These are phyloP conservation scores for Metarhizium brunneum DNA, from an alignment of 2,329 filamentous ascomycete species.

Conservation along the genomic window DNA sequence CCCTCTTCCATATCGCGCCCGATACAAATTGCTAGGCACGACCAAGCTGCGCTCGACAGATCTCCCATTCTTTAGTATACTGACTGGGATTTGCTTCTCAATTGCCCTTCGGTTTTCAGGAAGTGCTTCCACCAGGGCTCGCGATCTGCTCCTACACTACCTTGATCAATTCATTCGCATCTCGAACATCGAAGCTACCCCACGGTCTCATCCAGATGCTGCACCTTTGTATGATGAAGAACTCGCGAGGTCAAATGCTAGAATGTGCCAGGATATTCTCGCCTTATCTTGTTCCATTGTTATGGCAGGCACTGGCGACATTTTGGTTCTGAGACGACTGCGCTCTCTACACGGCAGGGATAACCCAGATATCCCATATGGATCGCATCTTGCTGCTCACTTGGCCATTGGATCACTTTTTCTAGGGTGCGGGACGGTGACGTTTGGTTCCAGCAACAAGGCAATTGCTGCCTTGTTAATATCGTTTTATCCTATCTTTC, in stretches of 20 bases:
- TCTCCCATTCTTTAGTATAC: constrained; percentile 85
- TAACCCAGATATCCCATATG: constrained; percentile 77
- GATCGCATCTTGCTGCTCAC: constrained; percentile 86
- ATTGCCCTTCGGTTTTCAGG: constrained; percentile 67
- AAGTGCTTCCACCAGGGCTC: constrained; percentile 58
- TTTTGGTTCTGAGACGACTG: constrained; percentile 74
- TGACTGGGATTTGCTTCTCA: constrained; percentile 80
- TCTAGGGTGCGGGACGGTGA: constrained; percentile 84
- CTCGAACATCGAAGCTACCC: constrained; percentile 43
- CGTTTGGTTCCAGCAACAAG: constrained; percentile 79
- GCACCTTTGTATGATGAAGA: constrained; percentile 66
- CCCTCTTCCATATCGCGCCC: constrained; percentile 56
- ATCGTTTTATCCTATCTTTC: constrained; percentile 91
- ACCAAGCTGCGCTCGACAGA: constrained; percentile 66
- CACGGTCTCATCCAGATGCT: constrained; percentile 18
- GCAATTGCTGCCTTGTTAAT: constrained; percentile 80
- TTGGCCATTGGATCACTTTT: constrained; percentile 88
- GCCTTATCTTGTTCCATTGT: constrained; percentile 76
- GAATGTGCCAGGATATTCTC: constrained; percentile 85
- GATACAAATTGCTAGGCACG: constrained; percentile 50
- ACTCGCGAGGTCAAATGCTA: constrained; percentile 70
- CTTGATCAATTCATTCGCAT: constrained; percentile 81
- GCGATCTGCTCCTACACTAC: constrained; percentile 75
- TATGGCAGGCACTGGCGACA: constrained; percentile 92
- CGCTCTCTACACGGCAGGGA: constrained; percentile 82